Evolutionary conservation across 495 filamentous ascomycete genomes (phyloP).

Genomic region (Penicillium maclennaniae): DNA sequence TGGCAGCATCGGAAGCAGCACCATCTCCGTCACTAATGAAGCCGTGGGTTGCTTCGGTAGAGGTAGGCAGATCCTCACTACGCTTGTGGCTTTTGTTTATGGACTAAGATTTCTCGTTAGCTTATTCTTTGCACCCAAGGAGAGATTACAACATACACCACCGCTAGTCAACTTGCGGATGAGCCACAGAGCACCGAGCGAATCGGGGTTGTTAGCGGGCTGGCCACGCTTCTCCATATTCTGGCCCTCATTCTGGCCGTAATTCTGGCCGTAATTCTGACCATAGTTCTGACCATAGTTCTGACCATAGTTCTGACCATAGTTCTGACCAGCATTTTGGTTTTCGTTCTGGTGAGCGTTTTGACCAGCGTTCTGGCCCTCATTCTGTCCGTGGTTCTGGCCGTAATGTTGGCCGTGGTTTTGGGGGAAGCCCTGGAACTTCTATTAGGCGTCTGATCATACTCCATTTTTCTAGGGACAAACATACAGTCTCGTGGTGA

Average conservation of each 20-base stretch:
- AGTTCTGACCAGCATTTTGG: constrained; percentile 6
- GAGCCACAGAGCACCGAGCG: constrained; percentile 2
- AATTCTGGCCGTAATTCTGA: constrained; percentile 13
- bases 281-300: constrained; percentile 11
- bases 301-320: constrained; percentile 7
- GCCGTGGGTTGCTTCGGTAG: background rate
- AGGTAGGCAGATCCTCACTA: background rate
- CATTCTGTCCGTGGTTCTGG: constrained; percentile 10
- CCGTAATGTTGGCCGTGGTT: constrained; percentile 5
- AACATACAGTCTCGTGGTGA: background rate
- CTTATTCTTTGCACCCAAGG: background rate
- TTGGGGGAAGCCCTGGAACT: background rate
- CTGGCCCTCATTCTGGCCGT: constrained; percentile 8
- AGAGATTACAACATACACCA: background rate
- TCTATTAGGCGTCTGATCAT: background rate
- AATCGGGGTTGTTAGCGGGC: background rate
- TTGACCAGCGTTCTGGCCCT: constrained; percentile 1
- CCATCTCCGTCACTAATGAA: background rate
- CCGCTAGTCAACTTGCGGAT: constrained; percentile 4
- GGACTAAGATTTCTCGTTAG: constrained; percentile 6
- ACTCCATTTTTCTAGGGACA: background rate
- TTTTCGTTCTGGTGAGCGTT: constrained; percentile 3
- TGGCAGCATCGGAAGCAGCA: background rate
- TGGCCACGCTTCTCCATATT: constrained; percentile 10
- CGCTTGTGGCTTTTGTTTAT: background rate